Evolutionary conservation across 2,329 filamentous ascomycete genomes (phyloP).

Genomic region (Arachnomyces sp.): DNA sequence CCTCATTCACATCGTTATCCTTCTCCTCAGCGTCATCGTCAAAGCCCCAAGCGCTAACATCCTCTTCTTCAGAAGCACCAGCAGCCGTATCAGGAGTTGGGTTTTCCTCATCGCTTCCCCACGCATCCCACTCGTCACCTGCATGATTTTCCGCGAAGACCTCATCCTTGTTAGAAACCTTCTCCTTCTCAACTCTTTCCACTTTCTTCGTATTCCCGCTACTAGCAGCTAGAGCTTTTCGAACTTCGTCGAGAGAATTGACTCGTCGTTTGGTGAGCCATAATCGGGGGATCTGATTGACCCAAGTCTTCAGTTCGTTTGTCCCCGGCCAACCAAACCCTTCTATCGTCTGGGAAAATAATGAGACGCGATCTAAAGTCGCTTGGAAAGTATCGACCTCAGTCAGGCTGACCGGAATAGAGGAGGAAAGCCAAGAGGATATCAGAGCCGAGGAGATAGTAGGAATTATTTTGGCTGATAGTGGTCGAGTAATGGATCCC

Average conservation of each 20-base stretch:
- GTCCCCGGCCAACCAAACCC: conserved; percentile 54
- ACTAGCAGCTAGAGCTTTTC: conserved; percentile 58
- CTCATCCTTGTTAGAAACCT: conserved; percentile 61
- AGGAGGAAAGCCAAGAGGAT: conserved; percentile 63
- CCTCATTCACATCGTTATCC: not conserved
- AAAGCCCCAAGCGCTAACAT: conserved; percentile 45
- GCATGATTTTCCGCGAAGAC: conserved; percentile 51
- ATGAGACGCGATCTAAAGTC: conserved; percentile 55
- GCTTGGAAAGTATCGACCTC: conserved; percentile 64
- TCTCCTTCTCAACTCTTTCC: conserved; percentile 76
- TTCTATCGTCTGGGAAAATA: conserved; percentile 57
- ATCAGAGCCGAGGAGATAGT: conserved; percentile 61
- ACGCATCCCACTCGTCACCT: conserved; percentile 65
- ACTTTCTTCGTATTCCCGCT: conserved; percentile 61
- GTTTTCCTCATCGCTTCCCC: conserved; percentile 58
- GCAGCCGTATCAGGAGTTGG: conserved; percentile 20
- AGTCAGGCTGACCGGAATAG: conserved; percentile 65
- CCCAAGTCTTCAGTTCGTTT: conserved; percentile 66
- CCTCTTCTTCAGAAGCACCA: conserved; percentile 30
- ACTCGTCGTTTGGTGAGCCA: conserved; percentile 84
- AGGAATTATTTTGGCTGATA: conserved; percentile 64
- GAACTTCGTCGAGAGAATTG: conserved; percentile 64
- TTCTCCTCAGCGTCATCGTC: conserved; percentile 31
- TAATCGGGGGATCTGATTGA: conserved; percentile 65
- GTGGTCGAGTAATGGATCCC: conserved; percentile 37